phyloP scores from a whole-genome alignment of 805 yeast genomes.

The Teunomyces funiuensis region DNA sequence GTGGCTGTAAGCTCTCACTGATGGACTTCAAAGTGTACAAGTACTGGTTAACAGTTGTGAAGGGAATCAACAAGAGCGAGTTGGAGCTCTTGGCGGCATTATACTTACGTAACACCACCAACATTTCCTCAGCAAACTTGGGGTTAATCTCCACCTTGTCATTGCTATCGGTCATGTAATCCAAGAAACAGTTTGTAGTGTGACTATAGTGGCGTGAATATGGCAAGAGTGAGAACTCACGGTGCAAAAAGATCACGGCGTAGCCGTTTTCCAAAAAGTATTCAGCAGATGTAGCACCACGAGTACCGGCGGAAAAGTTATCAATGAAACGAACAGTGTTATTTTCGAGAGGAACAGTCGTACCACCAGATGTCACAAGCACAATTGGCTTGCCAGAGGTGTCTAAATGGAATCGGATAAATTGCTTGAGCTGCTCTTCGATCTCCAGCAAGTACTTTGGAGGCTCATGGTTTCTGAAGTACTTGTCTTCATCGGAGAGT shows the following conservation, averaged over 20 bases:
- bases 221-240: conserved; percentile 90
- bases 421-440: conserved; percentile 54
- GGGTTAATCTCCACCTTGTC: conserved; percentile 62
- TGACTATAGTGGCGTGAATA: conserved; percentile 89
- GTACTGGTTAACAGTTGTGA: conserved; percentile 93
- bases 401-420: conserved; percentile 54
- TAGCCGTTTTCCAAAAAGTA: conserved; percentile 82
- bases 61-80: conserved; percentile 71
- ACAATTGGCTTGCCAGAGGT: conserved; percentile 56
- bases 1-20: conserved; percentile 55
- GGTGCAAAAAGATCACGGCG: conserved; percentile 87
- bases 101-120: conserved; percentile 56
- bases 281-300: conserved; percentile 97
- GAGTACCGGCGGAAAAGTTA: conserved; percentile 94
- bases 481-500: conserved; percentile 68
- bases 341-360: conserved; percentile 95
- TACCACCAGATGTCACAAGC: conserved; percentile 93
- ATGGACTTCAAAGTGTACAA: conserved; percentile 75
- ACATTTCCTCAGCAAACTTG: conserved; percentile 61
- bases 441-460: conserved; percentile 73
- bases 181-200: conserved; percentile 80
- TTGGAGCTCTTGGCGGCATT: conserved; percentile 48
- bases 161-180: conserved; percentile 64
- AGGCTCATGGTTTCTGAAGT: conserved; percentile 68
- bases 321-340: conserved; percentile 96